Evolutionary conservation across 2,329 filamentous ascomycete genomes (phyloP), one percentile per base, ranked within the genome.

Genomic region (Amphichorda felina): DNA sequence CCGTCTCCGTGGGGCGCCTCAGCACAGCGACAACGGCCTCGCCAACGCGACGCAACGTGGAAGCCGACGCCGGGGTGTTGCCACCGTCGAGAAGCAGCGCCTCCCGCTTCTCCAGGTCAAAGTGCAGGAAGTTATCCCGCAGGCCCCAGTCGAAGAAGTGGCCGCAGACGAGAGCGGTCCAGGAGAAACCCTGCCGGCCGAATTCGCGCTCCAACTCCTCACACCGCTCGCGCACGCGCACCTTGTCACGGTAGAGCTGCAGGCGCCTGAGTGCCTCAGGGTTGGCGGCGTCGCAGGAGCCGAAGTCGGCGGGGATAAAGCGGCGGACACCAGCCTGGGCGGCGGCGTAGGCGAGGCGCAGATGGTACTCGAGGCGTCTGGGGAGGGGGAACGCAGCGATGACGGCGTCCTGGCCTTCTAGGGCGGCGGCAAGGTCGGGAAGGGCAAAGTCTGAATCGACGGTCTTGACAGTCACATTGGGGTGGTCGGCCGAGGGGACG

Each of bases 241-340:
- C 47, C 47, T 59, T 59, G 35, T 55, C 53, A 10, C 53, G 48
- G 37, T 59, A 59, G 1, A 59, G 45, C 39, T 49, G 46, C 16
- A 59, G 39, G 3, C 52, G 43, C 37, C 49, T 46, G 15, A 59
- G 39, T 3, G 53, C 40, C 16, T 48, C 45, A 18, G 54, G 54
- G n/a, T 45, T 50, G 30, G 49, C 45, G 2, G 56, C 54, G 39
- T 59, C 56, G 34, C 55, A 58, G 41, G 51, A 49, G 24, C 60
- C 61, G 40, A 68, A 81, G 43, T 81, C 75, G 11, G 70, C 69
- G 2, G 75, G 74, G 28, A 81, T 60, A 55, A 76, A 77, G 18
- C 73, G 64, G 43, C 71, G 64, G 2, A 81, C 72, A 16, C 75
- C 72, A 4, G 73, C 75, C 5, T 61, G 60, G 28, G 70, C 62